Evolutionary conservation across 768 basidiomycete species (phyloP).

Genomic region (Pleurotus salmoneostramineus): DNA sequence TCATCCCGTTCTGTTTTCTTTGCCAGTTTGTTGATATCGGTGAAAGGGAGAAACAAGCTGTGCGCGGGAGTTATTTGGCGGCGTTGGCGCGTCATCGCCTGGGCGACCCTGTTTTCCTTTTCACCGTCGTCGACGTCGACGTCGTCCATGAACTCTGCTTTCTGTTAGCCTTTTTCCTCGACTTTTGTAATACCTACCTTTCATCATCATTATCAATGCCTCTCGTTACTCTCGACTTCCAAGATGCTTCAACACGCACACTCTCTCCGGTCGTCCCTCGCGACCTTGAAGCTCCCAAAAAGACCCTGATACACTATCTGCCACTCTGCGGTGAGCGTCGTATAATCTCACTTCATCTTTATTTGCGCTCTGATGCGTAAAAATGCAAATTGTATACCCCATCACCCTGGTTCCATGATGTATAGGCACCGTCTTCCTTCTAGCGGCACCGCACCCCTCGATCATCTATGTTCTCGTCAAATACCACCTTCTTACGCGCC

Average conservation of each 20-base stretch:
- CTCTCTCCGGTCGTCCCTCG: conserved; percentile 16
- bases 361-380: neutral
- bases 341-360: neutral
- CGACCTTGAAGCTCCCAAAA: conserved; percentile 27
- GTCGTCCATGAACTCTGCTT: neutral
- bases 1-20: neutral
- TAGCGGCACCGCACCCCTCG: conserved; percentile 75
- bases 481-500: conserved; percentile 57
- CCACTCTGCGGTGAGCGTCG: conserved; percentile 48
- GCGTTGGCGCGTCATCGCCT: too few species aligned
- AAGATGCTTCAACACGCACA: conserved; percentile 13
- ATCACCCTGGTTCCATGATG: neutral
- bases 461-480: conserved; percentile 62
- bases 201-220: neutral
- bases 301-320: conserved; percentile 54
- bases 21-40: too few species aligned
- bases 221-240: conserved; percentile 11
- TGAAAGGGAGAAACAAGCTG: too few species aligned
- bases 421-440: conserved; percentile 42
- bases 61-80: neutral
- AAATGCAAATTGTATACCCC: neutral
- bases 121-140: neutral
- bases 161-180: neutral
- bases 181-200: neutral
- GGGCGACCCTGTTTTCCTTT: neutral